Conservation (phyloP, 2,329 filamentous ascomycete genomes). For the Trichoderma breve region DNA sequence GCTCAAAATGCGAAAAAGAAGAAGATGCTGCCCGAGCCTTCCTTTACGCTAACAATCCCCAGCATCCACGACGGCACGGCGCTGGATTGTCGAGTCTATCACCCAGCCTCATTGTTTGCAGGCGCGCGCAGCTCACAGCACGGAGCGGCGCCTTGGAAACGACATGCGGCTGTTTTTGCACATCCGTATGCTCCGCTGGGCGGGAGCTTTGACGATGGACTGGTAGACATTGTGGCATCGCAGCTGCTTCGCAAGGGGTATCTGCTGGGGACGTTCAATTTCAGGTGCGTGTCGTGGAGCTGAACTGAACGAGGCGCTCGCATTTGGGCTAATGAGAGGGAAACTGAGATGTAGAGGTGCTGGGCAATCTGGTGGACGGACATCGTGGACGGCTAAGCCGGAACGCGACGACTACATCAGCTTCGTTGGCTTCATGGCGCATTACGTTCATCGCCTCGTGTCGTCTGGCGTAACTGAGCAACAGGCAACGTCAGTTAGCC, state of each 20-base stretch:
- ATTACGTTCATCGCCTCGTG: conserved; percentile 65
- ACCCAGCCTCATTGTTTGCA: conserved; percentile 52
- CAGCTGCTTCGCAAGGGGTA: conserved; percentile 69
- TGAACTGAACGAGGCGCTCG: background rate
- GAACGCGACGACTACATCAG: conserved; percentile 82
- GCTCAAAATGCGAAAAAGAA: conserved; percentile 18
- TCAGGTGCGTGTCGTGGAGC: conserved; percentile 58
- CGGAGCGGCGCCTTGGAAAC: conserved; percentile 41
- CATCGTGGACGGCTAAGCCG: conserved; percentile 81
- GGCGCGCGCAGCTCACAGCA: conserved; percentile 22
- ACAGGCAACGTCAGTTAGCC: background rate
- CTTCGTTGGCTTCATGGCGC: conserved; percentile 73
- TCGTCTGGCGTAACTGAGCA: background rate
- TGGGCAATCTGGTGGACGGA: conserved; percentile 68
- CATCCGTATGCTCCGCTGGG: conserved; percentile 91
- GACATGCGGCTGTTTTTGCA: conserved; percentile 65
- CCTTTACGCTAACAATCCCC: conserved; percentile 72
- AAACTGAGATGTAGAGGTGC: conserved; percentile 61
- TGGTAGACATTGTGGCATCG: conserved; percentile 65
- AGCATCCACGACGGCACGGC: conserved; percentile 75
- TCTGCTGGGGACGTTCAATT: conserved; percentile 86
- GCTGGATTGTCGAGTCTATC: conserved; percentile 81
- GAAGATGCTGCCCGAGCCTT: conserved; percentile 55
- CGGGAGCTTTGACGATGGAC: conserved; percentile 77
- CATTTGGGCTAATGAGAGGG: background rate